phyloP scores from a whole-genome alignment of 768 basidiomycete species.

The Rubroboletus satanas region DNA sequence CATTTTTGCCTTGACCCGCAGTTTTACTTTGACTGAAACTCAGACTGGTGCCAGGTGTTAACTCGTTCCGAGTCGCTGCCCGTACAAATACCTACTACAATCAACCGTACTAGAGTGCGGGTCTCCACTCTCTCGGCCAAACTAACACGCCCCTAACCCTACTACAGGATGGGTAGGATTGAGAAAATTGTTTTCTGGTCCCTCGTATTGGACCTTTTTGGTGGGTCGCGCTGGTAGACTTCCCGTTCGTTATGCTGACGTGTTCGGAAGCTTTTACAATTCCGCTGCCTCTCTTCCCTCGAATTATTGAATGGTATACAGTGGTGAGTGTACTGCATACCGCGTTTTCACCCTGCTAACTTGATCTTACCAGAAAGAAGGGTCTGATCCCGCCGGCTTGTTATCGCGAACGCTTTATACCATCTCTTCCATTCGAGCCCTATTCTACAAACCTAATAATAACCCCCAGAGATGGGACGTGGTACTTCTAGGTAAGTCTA shows the following conservation, averaged over 20 bases:
- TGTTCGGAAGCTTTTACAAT: slow-evolving; percentile 75
- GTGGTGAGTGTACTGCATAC: slow-evolving; percentile 40
- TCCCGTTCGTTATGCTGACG: slow-evolving; percentile 10
- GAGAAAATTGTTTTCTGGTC: slow-evolving; percentile 87
- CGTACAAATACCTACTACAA: neutral
- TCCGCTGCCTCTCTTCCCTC: slow-evolving; percentile 94
- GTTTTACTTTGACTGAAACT: neutral
- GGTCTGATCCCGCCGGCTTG: slow-evolving; percentile 64
- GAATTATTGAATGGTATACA: slow-evolving; percentile 92
- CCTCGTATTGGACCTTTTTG: slow-evolving; percentile 82
- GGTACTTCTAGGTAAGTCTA: slow-evolving; percentile 75
- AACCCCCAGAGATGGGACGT: slow-evolving; percentile 88
- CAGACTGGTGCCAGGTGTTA: neutral
- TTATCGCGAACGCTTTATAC: slow-evolving; percentile 64
- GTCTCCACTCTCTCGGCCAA: neutral
- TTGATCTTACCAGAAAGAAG: slow-evolving; percentile 53
- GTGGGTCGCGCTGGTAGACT: slow-evolving; percentile 32
- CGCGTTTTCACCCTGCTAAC: neutral
- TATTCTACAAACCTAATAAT: slow-evolving; percentile 55
- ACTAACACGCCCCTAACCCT: neutral
- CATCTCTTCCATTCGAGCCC: slow-evolving; percentile 62
- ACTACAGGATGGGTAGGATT: slow-evolving; percentile 52
- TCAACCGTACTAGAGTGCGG: neutral
- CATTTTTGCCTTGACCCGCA: neutral
- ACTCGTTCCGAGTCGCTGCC: too few relatives aligned